These are phyloP conservation scores for Rhizopus arrhizus DNA, from an alignment of 371 early-diverging fungal species.

Conservation along the genomic window DNA sequence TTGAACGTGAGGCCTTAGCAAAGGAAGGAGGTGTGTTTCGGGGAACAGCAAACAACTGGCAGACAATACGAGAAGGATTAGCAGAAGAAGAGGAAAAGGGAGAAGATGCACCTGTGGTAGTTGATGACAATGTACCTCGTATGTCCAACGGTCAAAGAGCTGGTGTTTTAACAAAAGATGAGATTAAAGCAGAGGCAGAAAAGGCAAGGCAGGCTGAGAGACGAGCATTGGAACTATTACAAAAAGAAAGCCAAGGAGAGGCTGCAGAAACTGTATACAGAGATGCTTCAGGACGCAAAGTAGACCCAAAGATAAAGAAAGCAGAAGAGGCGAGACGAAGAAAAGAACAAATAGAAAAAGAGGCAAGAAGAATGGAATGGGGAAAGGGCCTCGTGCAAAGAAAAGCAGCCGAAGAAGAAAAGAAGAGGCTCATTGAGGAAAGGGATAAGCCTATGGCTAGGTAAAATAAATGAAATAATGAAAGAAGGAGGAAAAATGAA, in stretches of 20 bases:
- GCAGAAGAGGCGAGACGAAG: conserved; percentile 61
- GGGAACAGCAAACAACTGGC: conserved; percentile 48
- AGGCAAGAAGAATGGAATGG: conserved; percentile 73
- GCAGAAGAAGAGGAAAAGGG: conserved; percentile 54
- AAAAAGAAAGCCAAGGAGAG: conserved; percentile 44
- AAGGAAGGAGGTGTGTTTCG: conserved; percentile 23
- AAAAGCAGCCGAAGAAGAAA: conserved; percentile 53
- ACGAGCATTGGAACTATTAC: conserved; percentile 37
- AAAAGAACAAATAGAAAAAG: conserved; percentile 63
- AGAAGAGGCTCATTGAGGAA: conserved; percentile 37
- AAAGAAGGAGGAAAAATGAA: conserved; percentile 6
- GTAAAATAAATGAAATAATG: conserved; percentile 27
- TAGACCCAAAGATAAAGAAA: conserved; percentile 62
- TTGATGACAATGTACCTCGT: conserved; percentile 33
- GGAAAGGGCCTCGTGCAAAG: conserved; percentile 62
- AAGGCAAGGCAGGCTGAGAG: conserved; percentile 45
- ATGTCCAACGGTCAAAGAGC: conserved; percentile 49
- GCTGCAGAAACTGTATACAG: conserved; percentile 78
- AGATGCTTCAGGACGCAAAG: conserved; percentile 72
- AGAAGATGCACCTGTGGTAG: conserved; percentile 51
- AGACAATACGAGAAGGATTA: conserved; percentile 51
- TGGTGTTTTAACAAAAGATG: conserved; percentile 58
- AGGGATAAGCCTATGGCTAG: conserved; percentile 64
- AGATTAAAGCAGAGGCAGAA: conserved; percentile 51
- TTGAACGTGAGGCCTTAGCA: neutral